These are phyloP conservation scores for Fusarium sp. DNA, from an alignment of 2,329 filamentous ascomycete species.

Conservation along the genomic window DNA sequence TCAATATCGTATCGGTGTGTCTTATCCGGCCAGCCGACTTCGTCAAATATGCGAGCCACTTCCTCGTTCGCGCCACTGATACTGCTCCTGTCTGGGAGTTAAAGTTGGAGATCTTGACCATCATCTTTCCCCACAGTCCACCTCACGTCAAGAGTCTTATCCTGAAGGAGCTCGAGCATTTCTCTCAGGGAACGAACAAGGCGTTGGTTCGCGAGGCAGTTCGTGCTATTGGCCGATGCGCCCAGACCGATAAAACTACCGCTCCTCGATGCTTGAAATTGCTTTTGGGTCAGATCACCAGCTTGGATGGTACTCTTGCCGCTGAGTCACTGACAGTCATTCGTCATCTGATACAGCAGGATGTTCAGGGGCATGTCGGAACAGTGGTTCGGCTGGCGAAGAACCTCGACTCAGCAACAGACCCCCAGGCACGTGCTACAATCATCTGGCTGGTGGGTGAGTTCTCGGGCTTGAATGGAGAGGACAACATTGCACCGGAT, in stretches of 20 bases:
- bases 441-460: slow-evolving; percentile 99
- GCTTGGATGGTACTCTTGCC: slow-evolving; percentile 87
- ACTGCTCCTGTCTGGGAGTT: slow-evolving; percentile 87
- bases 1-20: slow-evolving; percentile 96
- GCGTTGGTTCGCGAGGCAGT: slow-evolving; percentile 90
- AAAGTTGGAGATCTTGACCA: slow-evolving; percentile 90
- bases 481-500: slow-evolving; percentile 93
- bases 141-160: slow-evolving; percentile 86
- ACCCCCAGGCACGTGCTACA: slow-evolving; percentile 89
- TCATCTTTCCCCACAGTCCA: slow-evolving; percentile 89
- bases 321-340: slow-evolving; percentile 96
- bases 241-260: slow-evolving; percentile 80
- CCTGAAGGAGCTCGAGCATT: slow-evolving; percentile 93
- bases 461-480: slow-evolving; percentile 83
- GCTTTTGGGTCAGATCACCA: slow-evolving; percentile 88
- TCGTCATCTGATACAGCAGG: slow-evolving; percentile 93
- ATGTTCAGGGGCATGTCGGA: slow-evolving; percentile 82
- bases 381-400: slow-evolving; percentile 93
- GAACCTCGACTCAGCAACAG: slow-evolving; percentile 89
- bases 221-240: slow-evolving; percentile 92
- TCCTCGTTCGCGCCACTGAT: slow-evolving; percentile 87
- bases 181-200: slow-evolving; percentile 81
- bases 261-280: slow-evolving; percentile 86
- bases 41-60: slow-evolving; percentile 89
- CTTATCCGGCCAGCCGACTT: slow-evolving; percentile 83